phyloP scores from a whole-genome alignment of 148 eudicot genomes.

The Vaccinium macrocarpon region DNA sequence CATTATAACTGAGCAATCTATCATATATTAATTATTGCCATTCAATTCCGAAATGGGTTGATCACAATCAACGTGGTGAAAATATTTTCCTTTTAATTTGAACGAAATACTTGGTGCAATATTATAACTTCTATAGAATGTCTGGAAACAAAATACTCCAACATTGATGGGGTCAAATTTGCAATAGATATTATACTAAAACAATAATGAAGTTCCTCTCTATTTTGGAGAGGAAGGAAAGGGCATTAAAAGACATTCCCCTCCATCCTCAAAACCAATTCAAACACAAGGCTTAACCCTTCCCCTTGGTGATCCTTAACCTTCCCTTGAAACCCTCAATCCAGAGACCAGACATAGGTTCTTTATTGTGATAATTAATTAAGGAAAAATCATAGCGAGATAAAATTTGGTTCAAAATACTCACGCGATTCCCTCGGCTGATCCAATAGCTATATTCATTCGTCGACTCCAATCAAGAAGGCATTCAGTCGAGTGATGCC shows the following conservation, averaged over 20 bases:
- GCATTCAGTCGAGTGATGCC: conserved; percentile 80
- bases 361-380: neutral
- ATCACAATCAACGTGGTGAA: too few relatives aligned
- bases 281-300: neutral
- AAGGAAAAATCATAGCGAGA: neutral
- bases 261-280: neutral
- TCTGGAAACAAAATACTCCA: too few relatives aligned
- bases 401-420: conserved; percentile 20
- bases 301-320: neutral
- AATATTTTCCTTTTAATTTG: too few relatives aligned
- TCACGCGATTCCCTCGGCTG: conserved; percentile 89
- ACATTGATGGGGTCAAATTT: too few relatives aligned
- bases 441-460: conserved; percentile 79
- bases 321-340: neutral
- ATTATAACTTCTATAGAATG: too few relatives aligned
- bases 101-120: too few relatives aligned
- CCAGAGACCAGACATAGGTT: neutral
- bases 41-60: too few relatives aligned
- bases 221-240: neutral
- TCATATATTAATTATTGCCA: too few relatives aligned
- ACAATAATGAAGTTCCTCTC: neutral
- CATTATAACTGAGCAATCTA: too few relatives aligned
- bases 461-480: conserved; percentile 83
- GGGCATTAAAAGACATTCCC: neutral
- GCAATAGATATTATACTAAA: too few relatives aligned